Evolutionary conservation across 768 basidiomycete species (phyloP).

Genomic region (Cyclocybe cylindracea): DNA sequence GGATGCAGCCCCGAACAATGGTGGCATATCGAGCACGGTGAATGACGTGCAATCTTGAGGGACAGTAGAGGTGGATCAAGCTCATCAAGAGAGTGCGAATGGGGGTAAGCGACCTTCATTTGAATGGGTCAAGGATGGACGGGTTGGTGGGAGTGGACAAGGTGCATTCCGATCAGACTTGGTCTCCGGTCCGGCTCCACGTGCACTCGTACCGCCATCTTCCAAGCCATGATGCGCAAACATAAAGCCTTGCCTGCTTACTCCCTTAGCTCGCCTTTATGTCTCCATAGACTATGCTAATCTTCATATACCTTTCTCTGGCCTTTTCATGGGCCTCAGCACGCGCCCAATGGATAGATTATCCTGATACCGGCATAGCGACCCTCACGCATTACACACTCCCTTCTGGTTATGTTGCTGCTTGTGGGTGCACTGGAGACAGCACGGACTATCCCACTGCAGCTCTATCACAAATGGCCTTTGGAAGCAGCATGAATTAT

Average conservation of each 20-base stretch:
- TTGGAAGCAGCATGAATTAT: constrained; percentile 69
- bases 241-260: background rate
- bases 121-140: constrained; percentile 10
- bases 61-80: constrained; percentile 53
- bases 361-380: constrained; percentile 61
- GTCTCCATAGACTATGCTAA: constrained; percentile 2
- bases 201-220: background rate
- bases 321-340: constrained; percentile 4
- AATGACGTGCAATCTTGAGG: constrained; percentile 84
- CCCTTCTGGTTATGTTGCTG: constrained; percentile 57
- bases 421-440: constrained; percentile 74
- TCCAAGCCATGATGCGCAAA: constrained; percentile 1
- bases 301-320: constrained; percentile 4
- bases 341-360: constrained; percentile 58
- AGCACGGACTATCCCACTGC: constrained; percentile 78
- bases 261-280: background rate
- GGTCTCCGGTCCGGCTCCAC: too few species aligned
- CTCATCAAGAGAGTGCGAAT: constrained; percentile 48
- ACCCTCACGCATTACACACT: constrained; percentile 80
- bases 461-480: constrained; percentile 79
- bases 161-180: too few species aligned
- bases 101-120: constrained; percentile 73
- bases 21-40: constrained; percentile 64
- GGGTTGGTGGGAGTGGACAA: constrained; percentile 2
- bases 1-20: constrained; percentile 76